These are phyloP conservation scores for Pleurozium schreberi DNA, from an alignment of 225 moss, liverwort and hornwort species.

Conservation along the genomic window DNA sequence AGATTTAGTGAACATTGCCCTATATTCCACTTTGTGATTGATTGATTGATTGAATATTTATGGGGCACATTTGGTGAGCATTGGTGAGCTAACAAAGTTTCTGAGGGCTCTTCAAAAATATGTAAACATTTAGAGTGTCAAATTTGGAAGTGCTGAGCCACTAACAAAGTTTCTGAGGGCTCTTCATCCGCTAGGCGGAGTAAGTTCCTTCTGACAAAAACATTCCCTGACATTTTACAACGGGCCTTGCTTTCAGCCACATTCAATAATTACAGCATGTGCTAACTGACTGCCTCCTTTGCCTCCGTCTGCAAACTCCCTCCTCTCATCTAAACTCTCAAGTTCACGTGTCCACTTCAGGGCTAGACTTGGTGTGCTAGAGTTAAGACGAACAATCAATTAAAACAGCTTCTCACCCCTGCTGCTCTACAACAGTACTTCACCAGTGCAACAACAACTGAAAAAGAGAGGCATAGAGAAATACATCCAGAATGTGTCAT, in stretches of 20 bases:
- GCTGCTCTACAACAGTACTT: background rate
- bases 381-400: background rate
- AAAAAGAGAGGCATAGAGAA: background rate
- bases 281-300: background rate
- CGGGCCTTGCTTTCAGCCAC: constrained; percentile 21
- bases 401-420: background rate
- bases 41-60: background rate
- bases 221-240: constrained; percentile 30
- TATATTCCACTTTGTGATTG: background rate
- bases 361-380: background rate
- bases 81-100: background rate
- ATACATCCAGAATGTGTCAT: constrained; percentile 2
- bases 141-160: background rate
- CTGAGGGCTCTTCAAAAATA: background rate
- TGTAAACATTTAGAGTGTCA: background rate
- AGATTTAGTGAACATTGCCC: background rate
- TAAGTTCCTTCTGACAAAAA: background rate
- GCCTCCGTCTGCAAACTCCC: constrained; percentile 1
- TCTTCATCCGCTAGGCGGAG: background rate
- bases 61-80: background rate
- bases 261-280: constrained; percentile 29
- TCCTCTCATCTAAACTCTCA: background rate
- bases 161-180: too few relatives aligned
- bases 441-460: background rate
- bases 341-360: background rate